Base-by-base conservation (phyloP, 179 eudicot species). In the Carnegiea gigantea region DNA sequence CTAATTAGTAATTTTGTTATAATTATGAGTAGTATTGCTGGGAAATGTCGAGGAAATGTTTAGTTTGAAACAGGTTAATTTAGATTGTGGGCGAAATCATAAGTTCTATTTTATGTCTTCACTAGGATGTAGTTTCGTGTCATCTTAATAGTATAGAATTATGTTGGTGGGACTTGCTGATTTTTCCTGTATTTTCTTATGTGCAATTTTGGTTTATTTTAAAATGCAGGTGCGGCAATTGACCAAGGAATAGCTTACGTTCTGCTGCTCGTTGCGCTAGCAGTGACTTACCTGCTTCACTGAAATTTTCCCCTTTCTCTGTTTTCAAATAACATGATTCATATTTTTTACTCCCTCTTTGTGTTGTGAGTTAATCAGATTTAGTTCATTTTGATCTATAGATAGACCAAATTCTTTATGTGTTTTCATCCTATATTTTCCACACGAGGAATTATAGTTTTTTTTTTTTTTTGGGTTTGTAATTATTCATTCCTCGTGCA, bases 181-280 rank as follows among this genome's bases (percentile, higher is more conserved):
- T 43, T 40, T 40, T 40, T 40, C 8, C 44, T 40, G 44, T 40
- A 3, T 40, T 40, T 40, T 40, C 44, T 40, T 48, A 48, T 11
- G 12, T 15, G 53, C 8, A 3, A 75, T 20, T 49, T 71, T 36
- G 72, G 6, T 57, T 30, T 44, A 48, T 49, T 26, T 60, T 53
- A 33, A 17, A 54, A 18, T 76, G 70, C 73, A 79, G 84, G 85
- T 10, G 14, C 90, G 2, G 79, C 83, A 2, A 81, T 87, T 70
- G 91, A 89, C 76, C 91, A 89, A 86, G 91, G 89, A 51, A 84
- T 89, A 76, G 91, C 91, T 12, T 89, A 86, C 51, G 23, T 81
- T 48, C 82, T 89, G 60, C 67, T 89, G 54, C 78, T 86, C n/a
- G 80, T 89, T 60, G 91, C 91, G 9, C 89, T 89, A 11, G 90